Evolutionary conservation across 2,329 filamentous ascomycete species (phyloP), one percentile per base, ranked within the genome.

Genomic region (Ascochyta rabiei): DNA sequence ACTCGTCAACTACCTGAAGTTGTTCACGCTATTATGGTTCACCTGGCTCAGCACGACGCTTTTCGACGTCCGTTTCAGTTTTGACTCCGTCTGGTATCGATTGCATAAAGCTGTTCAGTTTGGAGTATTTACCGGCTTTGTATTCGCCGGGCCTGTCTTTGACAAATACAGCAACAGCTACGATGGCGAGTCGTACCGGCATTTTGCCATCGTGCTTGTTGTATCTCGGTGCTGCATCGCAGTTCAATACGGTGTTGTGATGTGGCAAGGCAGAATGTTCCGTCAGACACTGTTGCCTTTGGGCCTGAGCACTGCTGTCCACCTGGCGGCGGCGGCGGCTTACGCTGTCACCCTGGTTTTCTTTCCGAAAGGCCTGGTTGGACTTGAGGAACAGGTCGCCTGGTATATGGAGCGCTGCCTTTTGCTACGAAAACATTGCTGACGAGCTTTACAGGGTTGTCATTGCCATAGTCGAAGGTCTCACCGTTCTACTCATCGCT

Each of bases 31-130:
- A 10, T 75, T 88, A 13, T 89, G 86, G 86, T 84, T 87, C 54
- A 87, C 84, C 15, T 89, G 87, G 86, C 78, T 88, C 15, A 77
- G 85, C 47, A 82, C 84, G 15, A 81, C 82, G 10, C 73, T 89
- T 1, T 88, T 85, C 66, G 86, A 89, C 69, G 82, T 88, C 31
- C 84, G 86, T 0, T 89, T 87, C 65, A 81, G 84, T 1, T 80
- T 84, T 21, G 86, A 89, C 68, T 86, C 83, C 39, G 76, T 88
- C 24, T 86, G 88, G 64, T 83, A 87, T 56, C 81, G 86, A 19
- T 60, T 80, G n/a, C 82, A 81, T 60, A 84, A 86, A 66, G 83
- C 81, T 2, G 62, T 84, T 2, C 85, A 89, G 55, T 81, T 89
- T 6, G 85, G 82, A 23, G 81, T 85, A 33, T 86, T 89, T 80